A percentile compares a stretch with the other conserved stretches of the same genome.
These are phyloP conservation scores for Exsudoporus frostii DNA, from an alignment of 768 basidiomycete genomes.

Conservation along the genomic window DNA sequence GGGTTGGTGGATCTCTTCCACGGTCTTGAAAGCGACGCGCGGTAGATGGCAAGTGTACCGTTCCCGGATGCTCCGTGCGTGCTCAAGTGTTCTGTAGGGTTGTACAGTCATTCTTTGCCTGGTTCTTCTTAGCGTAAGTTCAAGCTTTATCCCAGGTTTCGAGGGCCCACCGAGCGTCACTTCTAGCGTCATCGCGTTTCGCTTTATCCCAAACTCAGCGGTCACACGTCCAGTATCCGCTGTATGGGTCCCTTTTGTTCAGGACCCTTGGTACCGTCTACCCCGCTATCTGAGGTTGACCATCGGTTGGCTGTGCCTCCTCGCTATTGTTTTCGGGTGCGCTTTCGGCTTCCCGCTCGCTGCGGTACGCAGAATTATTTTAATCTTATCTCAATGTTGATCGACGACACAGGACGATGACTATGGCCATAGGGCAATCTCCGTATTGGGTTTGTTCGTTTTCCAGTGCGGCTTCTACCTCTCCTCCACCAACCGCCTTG, in stretches of 20 bases:
- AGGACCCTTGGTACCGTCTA: slow-evolving; percentile 65
- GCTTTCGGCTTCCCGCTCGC: slow-evolving; percentile 77
- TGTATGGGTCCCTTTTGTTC: slow-evolving; percentile 64
- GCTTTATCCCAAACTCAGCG: slow-evolving; percentile 73
- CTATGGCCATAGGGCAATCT: slow-evolving; percentile 81
- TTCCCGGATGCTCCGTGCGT: background rate
- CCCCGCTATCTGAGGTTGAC: slow-evolving; percentile 52
- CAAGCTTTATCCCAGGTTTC: slow-evolving; percentile 1
- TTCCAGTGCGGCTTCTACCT: slow-evolving; percentile 78
- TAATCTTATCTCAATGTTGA: slow-evolving; percentile 12
- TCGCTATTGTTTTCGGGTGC: slow-evolving; percentile 79
- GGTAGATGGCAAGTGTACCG: slow-evolving; percentile 58
- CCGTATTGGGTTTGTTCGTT: slow-evolving; percentile 71
- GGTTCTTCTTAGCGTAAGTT: slow-evolving; percentile 73
- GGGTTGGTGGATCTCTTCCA: slow-evolving; percentile 85
- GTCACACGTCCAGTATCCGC: slow-evolving; percentile 69
- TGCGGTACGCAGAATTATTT: slow-evolving; percentile 37
- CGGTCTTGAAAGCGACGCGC: slow-evolving; percentile 62
- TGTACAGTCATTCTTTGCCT: slow-evolving; percentile 77
- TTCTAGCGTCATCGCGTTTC: slow-evolving; percentile 71
- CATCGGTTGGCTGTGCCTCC: slow-evolving; percentile 73
- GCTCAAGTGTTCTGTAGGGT: slow-evolving; percentile 46
- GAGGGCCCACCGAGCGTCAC: background rate
- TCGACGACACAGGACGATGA: slow-evolving; percentile 45
- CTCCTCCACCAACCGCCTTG: slow-evolving; percentile 57